Evolutionary conservation across 108 stramenopile species (phyloP).

Genomic region (Nannochloropsis oceanica): DNA sequence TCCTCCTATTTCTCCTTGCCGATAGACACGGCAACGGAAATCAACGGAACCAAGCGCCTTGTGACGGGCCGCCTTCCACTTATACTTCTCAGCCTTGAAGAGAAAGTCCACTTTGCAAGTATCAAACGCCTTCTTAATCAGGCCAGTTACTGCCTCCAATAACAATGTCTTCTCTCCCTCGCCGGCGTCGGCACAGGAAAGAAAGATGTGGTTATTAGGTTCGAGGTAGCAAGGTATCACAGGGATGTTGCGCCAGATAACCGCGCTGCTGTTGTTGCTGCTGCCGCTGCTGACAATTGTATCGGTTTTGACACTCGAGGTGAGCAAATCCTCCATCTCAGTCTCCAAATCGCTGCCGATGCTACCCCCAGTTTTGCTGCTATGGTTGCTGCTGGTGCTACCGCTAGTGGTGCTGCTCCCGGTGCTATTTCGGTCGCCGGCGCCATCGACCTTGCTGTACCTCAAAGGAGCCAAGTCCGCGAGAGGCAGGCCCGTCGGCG

Average conservation of each 20-base stretch:
- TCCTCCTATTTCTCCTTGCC: not conserved
- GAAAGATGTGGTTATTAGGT: not conserved
- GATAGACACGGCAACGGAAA: not conserved
- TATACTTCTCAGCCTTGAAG: not conserved
- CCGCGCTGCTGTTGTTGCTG: not conserved
- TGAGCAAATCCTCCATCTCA: not conserved
- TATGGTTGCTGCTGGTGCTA: not conserved
- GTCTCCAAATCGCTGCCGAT: not conserved
- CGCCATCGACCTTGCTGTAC: not conserved
- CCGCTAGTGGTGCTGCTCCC: not conserved
- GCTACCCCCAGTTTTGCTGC: not conserved
- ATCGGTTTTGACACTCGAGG: no score
- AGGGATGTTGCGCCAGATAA: not conserved
- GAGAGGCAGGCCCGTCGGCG: not conserved
- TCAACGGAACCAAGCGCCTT: not conserved
- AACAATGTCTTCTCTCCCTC: not conserved
- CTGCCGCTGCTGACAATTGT: not conserved
- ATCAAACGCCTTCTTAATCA: not conserved
- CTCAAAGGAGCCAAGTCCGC: not conserved
- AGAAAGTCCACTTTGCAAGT: not conserved
- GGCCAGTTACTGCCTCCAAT: not conserved
- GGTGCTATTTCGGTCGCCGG: not conserved
- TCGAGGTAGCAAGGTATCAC: not conserved
- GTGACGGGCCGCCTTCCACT: not conserved
- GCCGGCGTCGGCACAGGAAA: not conserved